These are phyloP conservation scores for Cladosporium velox DNA, from an alignment of 2,329 filamentous ascomycete genomes.

Conservation along the genomic window DNA sequence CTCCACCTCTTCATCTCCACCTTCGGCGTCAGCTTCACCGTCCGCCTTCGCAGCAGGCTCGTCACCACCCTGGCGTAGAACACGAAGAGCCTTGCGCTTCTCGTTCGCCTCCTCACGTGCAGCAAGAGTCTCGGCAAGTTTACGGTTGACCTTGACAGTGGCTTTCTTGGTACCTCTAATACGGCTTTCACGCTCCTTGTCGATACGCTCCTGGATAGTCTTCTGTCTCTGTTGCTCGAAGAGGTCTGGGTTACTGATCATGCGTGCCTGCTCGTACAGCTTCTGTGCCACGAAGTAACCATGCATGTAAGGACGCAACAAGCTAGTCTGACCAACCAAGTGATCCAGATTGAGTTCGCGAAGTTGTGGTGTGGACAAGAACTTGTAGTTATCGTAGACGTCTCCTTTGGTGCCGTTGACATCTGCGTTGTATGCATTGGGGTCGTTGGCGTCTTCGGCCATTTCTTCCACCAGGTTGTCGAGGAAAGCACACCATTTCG, in stretches of 20 bases:
- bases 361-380: constrained; percentile 85
- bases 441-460: constrained; percentile 75
- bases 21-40: constrained; percentile 54
- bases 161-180: constrained; percentile 95
- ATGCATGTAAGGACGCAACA: constrained; percentile 96
- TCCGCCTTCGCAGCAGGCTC: constrained; percentile 43
- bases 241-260: constrained; percentile 91
- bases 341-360: constrained; percentile 84
- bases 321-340: constrained; percentile 83
- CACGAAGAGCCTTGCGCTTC: constrained; percentile 47
- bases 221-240: constrained; percentile 92
- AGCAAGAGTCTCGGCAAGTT: constrained; percentile 62
- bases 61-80: constrained; percentile 62
- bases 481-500: constrained; percentile 93
- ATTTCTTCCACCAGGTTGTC: constrained; percentile 99
- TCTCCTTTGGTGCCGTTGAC: constrained; percentile 54
- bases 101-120: constrained; percentile 70
- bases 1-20: constrained; percentile 27
- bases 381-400: constrained; percentile 99
- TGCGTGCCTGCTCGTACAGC: constrained; percentile 88
- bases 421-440: constrained; percentile 54
- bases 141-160: constrained; percentile 83
- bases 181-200: constrained; percentile 92
- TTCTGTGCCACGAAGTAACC: constrained; percentile 96
- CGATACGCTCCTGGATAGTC: constrained; percentile 90